These are phyloP conservation scores for Heimioporus sp. DNA, from an alignment of 768 basidiomycete species.

Conservation along the genomic window DNA sequence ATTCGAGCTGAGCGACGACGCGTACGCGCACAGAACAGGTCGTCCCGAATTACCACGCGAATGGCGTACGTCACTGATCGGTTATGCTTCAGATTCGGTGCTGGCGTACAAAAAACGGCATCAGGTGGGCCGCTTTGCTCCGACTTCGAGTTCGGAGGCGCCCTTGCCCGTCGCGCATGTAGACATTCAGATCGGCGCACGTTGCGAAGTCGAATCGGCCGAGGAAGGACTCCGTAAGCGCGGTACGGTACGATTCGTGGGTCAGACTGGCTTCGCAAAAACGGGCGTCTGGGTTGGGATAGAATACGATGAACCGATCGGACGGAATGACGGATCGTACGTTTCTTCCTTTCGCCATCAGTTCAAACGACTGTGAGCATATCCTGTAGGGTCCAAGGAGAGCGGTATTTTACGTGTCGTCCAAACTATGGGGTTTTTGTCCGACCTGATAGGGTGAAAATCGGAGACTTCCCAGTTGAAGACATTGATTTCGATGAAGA, in stretches of 20 bases:
- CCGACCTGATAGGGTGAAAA: conserved; percentile 71
- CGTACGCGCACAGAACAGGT: conserved; percentile 84
- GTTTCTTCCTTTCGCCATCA: conserved; percentile 31
- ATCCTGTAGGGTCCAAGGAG: conserved; percentile 68
- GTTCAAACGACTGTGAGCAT: background rate
- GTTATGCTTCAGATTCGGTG: conserved; percentile 65
- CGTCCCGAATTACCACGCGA: background rate
- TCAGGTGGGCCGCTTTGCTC: conserved; percentile 87
- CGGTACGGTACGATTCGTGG: conserved; percentile 85
- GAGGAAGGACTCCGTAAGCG: conserved; percentile 73
- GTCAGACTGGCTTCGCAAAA: conserved; percentile 69
- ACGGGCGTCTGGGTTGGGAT: conserved; percentile 83
- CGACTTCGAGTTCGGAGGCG: conserved; percentile 42
- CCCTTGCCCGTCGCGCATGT: conserved; percentile 28
- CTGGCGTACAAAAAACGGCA: conserved; percentile 84
- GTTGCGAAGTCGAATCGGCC: conserved; percentile 78
- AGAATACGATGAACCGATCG: conserved; percentile 93
- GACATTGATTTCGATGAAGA: conserved; percentile 77
- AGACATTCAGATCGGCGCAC: conserved; percentile 63
- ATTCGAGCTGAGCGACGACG: conserved; percentile 81
- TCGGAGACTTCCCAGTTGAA: conserved; percentile 87
- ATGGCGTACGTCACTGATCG: background rate
- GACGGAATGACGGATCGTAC: conserved; percentile 94
- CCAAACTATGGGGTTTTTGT: conserved; percentile 85
- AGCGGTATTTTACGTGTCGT: conserved; percentile 79